Percentiles rank a stretch among this genome's conserved stretches.
Conservation (phyloP, 2,329 filamentous ascomycete genomes). For the Pseudogymnoascus sp. region DNA sequence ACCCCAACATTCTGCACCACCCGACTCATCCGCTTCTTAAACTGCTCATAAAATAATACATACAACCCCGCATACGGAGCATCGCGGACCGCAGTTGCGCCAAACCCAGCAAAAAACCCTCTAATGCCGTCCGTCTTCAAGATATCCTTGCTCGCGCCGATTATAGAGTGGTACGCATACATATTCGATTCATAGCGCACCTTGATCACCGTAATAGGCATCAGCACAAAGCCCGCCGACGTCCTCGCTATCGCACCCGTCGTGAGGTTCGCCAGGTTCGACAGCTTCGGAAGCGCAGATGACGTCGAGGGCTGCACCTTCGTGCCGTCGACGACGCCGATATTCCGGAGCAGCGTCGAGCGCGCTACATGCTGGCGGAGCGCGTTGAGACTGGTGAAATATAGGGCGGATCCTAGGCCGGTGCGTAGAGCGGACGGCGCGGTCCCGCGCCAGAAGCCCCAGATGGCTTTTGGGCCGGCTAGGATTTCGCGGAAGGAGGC, state of each 20-base stretch:
- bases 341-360: slow-evolving; percentile 31
- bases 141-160: slow-evolving; percentile 67
- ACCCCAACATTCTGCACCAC: slow-evolving; percentile 19
- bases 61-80: slow-evolving; percentile 96
- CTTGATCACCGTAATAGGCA: slow-evolving; percentile 94
- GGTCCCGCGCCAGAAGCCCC: slow-evolving; percentile 83
- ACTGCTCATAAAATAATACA: slow-evolving; percentile 84
- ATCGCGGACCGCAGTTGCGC: slow-evolving; percentile 85
- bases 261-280: slow-evolving; percentile 73
- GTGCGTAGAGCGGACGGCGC: slow-evolving; percentile 88
- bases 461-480: slow-evolving; percentile 51
- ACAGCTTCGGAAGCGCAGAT: slow-evolving; percentile 71
- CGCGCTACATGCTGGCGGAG: slow-evolving; percentile 61
- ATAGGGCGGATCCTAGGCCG: slow-evolving; percentile 84
- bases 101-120: slow-evolving; percentile 90
- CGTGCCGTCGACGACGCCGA: slow-evolving; percentile 22
- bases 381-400: slow-evolving; percentile 82
- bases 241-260: slow-evolving; percentile 80
- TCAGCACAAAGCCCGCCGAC: slow-evolving; percentile 80
- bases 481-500: slow-evolving; percentile 63
- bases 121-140: slow-evolving; percentile 61
- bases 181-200: slow-evolving; percentile 87
- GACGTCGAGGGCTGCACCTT: slow-evolving; percentile 35
- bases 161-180: slow-evolving; percentile 73
- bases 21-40: slow-evolving; percentile 52